Base-by-base conservation (phyloP, 345 rosid genomes). In the Hibiscus trionum region DNA sequence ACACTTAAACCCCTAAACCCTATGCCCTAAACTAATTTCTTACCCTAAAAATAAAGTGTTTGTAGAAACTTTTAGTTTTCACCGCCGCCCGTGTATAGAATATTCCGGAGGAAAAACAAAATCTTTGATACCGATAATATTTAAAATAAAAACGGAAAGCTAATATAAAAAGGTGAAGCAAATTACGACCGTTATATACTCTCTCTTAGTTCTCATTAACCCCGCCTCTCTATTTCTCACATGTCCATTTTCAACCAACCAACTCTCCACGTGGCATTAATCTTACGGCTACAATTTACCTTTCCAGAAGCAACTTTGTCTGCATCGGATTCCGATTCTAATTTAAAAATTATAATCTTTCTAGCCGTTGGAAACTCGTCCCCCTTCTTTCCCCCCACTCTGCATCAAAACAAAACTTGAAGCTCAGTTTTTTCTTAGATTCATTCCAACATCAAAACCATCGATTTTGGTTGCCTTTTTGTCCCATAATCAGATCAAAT, bases 301-400 rank as follows among this genome's bases (percentile, higher is more conserved):
- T n/a, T 8, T 17, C 8, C 27, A 17, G 50, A 37, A 63, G 3
- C 9, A 35, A 37, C 2, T 8, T n/a, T 31, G 26, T 62, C 67
- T n/a, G 24, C 66, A 59, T 35, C 0, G 29, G 71, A 72, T 75
- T 52, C 42, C 33, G 56, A 8, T 12, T n/a, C 2, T 0, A 12
- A 24, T 69, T 26, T 39, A 1, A 39, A 39, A 39, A 39, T 7
- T 39, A 7, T 31, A 62, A 8, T n/a, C 82, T 81, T 86, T 79
- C 82, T 87, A 92, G 91, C 93, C 96, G 94, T 92, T 88, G 90
- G 68, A 77, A 11, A 11, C 17, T 19, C 11, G 11, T 19, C 6
- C 46, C 24, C 66, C 52, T 15, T 42, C 46, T 10, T 11, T 11
- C 9, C 47, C 47, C 47, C 12, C 70, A 21, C 66, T 73, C 50